Evolutionary conservation across 2,329 filamentous ascomycete species (phyloP).

Genomic region (Pseudopithomyces chartarum): DNA sequence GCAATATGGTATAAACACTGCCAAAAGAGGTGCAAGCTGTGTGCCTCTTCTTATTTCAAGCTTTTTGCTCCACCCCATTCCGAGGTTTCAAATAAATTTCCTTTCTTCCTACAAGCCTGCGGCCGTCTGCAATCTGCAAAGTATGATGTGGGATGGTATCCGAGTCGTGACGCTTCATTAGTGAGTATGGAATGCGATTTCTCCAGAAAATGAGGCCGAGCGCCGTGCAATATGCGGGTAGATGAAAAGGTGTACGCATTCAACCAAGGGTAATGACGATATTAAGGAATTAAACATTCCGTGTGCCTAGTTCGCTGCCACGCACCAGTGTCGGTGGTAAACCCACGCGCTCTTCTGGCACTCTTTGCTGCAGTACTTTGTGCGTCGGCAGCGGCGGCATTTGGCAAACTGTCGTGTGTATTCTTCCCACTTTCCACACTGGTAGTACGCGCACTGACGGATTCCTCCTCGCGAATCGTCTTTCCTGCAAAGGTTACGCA

Average conservation of each 20-base stretch:
- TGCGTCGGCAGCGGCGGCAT: slow-evolving; percentile 91
- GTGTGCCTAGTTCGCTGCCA: slow-evolving; percentile 63
- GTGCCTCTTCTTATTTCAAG: background rate
- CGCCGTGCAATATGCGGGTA: slow-evolving; percentile 50
- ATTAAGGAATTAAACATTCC: slow-evolving; percentile 26
- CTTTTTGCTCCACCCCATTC: slow-evolving; percentile 9
- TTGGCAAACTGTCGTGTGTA: slow-evolving; percentile 97
- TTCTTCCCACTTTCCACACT: slow-evolving; percentile 98
- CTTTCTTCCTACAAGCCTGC: slow-evolving; percentile 22
- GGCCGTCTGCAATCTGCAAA: slow-evolving; percentile 42
- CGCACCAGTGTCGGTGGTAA: slow-evolving; percentile 97
- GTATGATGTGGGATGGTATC: slow-evolving; percentile 34
- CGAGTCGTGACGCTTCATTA: slow-evolving; percentile 47
- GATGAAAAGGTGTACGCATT: slow-evolving; percentile 39
- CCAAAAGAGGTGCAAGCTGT: background rate
- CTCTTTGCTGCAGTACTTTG: slow-evolving; percentile 99
- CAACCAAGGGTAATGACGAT: slow-evolving; percentile 38
- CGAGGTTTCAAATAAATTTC: slow-evolving; percentile 34
- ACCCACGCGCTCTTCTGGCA: slow-evolving; percentile 99
- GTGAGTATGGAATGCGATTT: slow-evolving; percentile 41
- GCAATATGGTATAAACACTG: background rate
- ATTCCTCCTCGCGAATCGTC: slow-evolving; percentile 95
- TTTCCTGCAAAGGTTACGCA: slow-evolving; percentile 98
- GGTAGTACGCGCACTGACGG: slow-evolving; percentile 95
- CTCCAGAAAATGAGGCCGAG: slow-evolving; percentile 40